phyloP scores from a whole-genome alignment of 1,139 yeast genomes.

The Meyerozyma elateridarum region DNA sequence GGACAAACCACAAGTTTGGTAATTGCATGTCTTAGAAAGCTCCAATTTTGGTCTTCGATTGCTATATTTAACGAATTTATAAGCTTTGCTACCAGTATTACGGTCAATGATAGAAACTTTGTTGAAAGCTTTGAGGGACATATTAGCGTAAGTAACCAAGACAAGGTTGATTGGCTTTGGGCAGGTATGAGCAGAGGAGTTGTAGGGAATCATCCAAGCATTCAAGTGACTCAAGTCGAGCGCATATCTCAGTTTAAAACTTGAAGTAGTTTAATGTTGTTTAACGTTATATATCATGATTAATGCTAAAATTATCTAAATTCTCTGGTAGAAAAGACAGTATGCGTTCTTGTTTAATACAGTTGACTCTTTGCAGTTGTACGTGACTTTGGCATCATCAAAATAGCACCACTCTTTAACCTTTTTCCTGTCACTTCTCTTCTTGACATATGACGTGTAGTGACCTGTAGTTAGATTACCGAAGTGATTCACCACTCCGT shows the following conservation, averaged over 20 bases:
- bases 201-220: conserved; percentile 40
- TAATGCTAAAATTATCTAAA: conserved; percentile 14
- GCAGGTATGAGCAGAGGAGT: conserved; percentile 61
- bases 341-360: conserved; percentile 66
- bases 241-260: too few relatives aligned
- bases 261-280: too few relatives aligned
- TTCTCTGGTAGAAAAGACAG: conserved; percentile 61
- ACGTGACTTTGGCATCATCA: conserved; percentile 63
- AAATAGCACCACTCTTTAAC: conserved; percentile 65
- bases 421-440: conserved; percentile 34
- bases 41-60: conserved; percentile 86
- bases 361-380: conserved; percentile 33
- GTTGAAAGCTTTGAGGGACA: conserved; percentile 76
- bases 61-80: conserved; percentile 84
- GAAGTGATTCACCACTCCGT: conserved; percentile 84
- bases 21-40: conserved; percentile 78
- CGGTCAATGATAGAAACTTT: conserved; percentile 76
- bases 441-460: conserved; percentile 79
- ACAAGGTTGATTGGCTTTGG: conserved; percentile 72
- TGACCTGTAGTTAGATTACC: conserved; percentile 87
- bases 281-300: conserved; percentile 1
- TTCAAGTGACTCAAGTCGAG: conserved; percentile 28
- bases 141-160: conserved; percentile 44
- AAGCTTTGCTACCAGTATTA: conserved; percentile 71
- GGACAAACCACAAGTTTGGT: conserved; percentile 81